Base-by-base conservation (phyloP, 208 protist genomes). In the Wallacemonas sp. region DNA sequence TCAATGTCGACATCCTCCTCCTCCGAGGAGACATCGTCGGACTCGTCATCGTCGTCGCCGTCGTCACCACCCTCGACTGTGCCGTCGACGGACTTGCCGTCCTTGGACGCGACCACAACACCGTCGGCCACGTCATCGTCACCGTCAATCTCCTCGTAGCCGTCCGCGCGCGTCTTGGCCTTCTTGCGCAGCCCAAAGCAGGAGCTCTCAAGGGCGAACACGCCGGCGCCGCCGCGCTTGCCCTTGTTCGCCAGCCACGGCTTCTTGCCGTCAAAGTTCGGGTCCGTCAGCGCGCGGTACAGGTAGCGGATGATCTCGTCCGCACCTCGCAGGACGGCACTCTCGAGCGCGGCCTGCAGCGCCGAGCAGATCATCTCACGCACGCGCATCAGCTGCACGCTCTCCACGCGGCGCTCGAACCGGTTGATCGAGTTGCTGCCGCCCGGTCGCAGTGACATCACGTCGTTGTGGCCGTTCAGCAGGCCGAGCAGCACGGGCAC, bases 291-390 rank as follows among this genome's bases (percentile, higher is more conserved):
- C 52, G 68, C 55, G 38, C 70, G 46, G 72, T 89, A 71, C 8
- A 93, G 59, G 62, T 77, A 70, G 2, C 84, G 45, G 65, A 84
- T 93, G 10, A 93, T 71, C 55, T 81, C 77, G 63, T 93, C 83
- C 14, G 87, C 81, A 1, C 68, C 73, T 10, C 59, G 70, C 31
- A 78, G 67, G 32, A 79, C 68, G n/a, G 67, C 74, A 42, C 77
- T 83, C 18, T 81, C 68, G 14, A 89, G 70, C 0, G 75, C 28
- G 20, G 78, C 62, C 22, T 76, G 57, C 48, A 92, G 70, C 2
- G 76, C 76, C 45, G 70, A 65, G 57, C 82, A 93, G 50, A 89
- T 77, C 77, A 89, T 82, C 77, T 88, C 78, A 46, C 87, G 82
- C 20, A 79, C 65, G 23, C 70, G 66, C 64, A 86, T 81, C 12